These are phyloP conservation scores for Inga oerstediana DNA, from an alignment of 306 rosid species.

Conservation along the genomic window DNA sequence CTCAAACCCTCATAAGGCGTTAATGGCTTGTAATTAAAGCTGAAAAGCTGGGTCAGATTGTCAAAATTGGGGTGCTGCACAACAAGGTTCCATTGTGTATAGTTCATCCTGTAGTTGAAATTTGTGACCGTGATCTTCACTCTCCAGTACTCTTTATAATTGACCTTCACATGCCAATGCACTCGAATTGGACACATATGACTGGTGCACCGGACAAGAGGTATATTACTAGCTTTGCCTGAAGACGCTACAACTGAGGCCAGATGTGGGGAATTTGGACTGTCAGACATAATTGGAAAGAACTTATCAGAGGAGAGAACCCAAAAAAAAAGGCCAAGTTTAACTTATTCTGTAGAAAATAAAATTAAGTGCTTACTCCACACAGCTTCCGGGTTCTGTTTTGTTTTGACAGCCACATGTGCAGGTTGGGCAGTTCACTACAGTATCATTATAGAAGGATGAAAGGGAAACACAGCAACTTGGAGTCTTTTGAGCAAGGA, in stretches of 20 bases:
- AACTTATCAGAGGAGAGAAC: slow-evolving; percentile 15
- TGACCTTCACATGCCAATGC: slow-evolving; percentile 99
- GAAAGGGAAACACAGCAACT: slow-evolving; percentile 98
- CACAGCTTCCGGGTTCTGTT: slow-evolving; percentile 73
- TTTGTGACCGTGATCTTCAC: slow-evolving; percentile 90
- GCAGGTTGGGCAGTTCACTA: slow-evolving; percentile 95
- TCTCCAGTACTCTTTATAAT: slow-evolving; percentile 98
- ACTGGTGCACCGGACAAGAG: slow-evolving; percentile 87
- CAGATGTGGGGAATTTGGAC: slow-evolving; percentile 70
- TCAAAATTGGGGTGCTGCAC: slow-evolving; percentile 97
- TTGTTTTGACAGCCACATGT: slow-evolving; percentile 90
- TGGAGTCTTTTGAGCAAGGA: slow-evolving; percentile 96
- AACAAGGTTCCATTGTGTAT: slow-evolving; percentile 90
- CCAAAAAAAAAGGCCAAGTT: background rate
- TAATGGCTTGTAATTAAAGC: slow-evolving; percentile 82
- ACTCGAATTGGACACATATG: slow-evolving; percentile 97
- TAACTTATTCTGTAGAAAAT: slow-evolving; percentile 16
- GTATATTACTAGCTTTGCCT: slow-evolving; percentile 55
- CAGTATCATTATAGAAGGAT: slow-evolving; percentile 86
- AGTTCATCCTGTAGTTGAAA: slow-evolving; percentile 97
- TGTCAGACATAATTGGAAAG: slow-evolving; percentile 29
- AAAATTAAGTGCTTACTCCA: slow-evolving; percentile 60
- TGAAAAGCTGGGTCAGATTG: slow-evolving; percentile 83
- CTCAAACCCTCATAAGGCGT: slow-evolving; percentile 92
- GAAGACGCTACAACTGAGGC: slow-evolving; percentile 70